Percentiles rank a stretch among this genome's conserved stretches.
Conservation (phyloP, 192 early-diverging fungal species). For the Mortierella alpina region DNA sequence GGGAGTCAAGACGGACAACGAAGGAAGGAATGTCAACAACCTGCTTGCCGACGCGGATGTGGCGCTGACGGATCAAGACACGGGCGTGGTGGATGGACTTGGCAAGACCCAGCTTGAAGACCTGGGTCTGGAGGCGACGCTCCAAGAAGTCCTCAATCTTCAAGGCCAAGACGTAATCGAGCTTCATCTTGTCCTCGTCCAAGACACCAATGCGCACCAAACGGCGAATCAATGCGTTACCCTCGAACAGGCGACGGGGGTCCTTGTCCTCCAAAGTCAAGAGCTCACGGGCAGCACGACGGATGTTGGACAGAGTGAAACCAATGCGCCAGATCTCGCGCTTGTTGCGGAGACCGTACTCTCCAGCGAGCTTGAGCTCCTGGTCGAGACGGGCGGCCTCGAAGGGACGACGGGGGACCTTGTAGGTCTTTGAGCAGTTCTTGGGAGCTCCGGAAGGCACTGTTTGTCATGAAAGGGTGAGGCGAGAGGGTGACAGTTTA, state of each 20-base stretch:
- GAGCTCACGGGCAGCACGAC: constrained; percentile 99
- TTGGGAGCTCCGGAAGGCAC: constrained; percentile 59
- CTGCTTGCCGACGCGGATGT: constrained; percentile 98
- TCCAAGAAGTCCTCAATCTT: constrained; percentile 99
- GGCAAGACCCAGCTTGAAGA: constrained; percentile 97
- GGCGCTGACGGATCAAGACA: constrained; percentile 97
- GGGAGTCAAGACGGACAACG: constrained; percentile 82
- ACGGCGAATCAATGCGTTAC: constrained; percentile 98
- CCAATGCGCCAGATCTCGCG: constrained; percentile 99
- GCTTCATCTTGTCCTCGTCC: constrained; percentile 96
- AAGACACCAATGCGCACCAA: constrained; percentile 98
- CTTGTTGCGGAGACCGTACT: constrained; percentile 99
- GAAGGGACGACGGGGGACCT: constrained; percentile 97
- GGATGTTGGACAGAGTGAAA: constrained; percentile 97
- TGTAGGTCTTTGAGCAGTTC: constrained; percentile 84
- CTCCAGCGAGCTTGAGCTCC: constrained; percentile 94
- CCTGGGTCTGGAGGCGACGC: constrained; percentile 98
- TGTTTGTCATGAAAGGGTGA: not conserved
- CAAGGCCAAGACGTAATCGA: constrained; percentile 98
- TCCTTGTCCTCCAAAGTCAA: constrained; percentile 96
- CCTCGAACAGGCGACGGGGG: constrained; percentile 98
- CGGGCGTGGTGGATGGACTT: constrained; percentile 99
- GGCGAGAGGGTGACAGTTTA: not conserved
- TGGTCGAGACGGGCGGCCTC: constrained; percentile 97
- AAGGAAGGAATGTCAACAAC: constrained; percentile 97